Base-by-base conservation (phyloP, 2,329 filamentous ascomycete genomes). In the Microdochium bolleyi region DNA sequence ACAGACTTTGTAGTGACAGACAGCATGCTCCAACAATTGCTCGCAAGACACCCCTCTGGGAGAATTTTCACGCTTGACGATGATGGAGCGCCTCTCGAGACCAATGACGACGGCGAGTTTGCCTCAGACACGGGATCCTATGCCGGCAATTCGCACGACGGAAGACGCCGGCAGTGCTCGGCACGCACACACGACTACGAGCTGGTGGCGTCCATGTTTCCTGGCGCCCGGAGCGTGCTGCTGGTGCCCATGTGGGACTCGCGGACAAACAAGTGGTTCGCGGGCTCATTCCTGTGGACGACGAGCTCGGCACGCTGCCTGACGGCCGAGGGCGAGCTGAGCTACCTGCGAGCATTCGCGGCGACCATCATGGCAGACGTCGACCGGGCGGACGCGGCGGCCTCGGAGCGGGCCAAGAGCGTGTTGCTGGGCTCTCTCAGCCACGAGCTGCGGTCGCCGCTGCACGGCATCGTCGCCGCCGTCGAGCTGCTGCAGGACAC, bases 401-500 rank as follows among this genome's bases (percentile, higher is more conserved):
- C 64, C 10, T 67, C 70, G 0, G 70, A 75, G 32, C 73, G 69
- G 51, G 75, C 78, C 30, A 83, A 83, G 60, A 75, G 75, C 1
- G 79, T 83, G 53, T 77, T 83, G 34, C 73, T 85, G 8, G 77
- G 78, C 0, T 83, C 77, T 1, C 74, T 85, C 5, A 82, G 77
- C 2, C 82, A 85, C 58, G 82, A 85, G 60, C 65, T 85, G 14
- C 72, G 82, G 3, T 82, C 77, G 2, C 82, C 82, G 0, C 67
- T 85, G 0, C 82, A 85, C 52, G 82, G 82, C 2, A 76, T 85
- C 30, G 65, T 85, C 0, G 74, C 78, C 0, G 79, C 70, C 51
- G 70, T 73, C 1, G 79, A 82, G 56, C 63, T 83, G 3, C 59
- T 84, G 0, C 70, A 73, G 3, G 78, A 82, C n/a, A 80, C 77